phyloP scores from a whole-genome alignment of 768 basidiomycete species.

The Chalciporus pseudorubinellus region DNA sequence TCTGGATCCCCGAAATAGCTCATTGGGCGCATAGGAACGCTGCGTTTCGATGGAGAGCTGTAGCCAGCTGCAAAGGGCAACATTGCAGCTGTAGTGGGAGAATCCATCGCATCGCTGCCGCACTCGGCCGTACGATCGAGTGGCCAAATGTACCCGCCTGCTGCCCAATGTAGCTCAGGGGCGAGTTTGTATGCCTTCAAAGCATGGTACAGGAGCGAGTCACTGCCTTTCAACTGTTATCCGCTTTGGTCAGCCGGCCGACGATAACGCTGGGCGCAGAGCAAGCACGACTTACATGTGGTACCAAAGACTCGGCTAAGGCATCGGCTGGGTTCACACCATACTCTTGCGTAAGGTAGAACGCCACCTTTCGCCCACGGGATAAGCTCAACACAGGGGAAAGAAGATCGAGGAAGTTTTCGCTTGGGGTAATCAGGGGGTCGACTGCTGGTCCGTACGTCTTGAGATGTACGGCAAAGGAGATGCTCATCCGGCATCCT shows the following conservation, averaged over 20 bases:
- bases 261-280: neutral
- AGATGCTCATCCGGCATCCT: slow-evolving; percentile 66
- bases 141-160: slow-evolving; percentile 82
- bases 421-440: slow-evolving; percentile 70
- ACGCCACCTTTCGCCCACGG: slow-evolving; percentile 69
- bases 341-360: slow-evolving; percentile 69
- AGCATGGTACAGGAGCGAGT: slow-evolving; percentile 72
- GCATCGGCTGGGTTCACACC: slow-evolving; percentile 66
- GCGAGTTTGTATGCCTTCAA: slow-evolving; percentile 72
- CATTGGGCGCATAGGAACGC: slow-evolving; percentile 43
- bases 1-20: slow-evolving; percentile 41
- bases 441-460: slow-evolving; percentile 63
- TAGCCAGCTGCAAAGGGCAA: slow-evolving; percentile 25
- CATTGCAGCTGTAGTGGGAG: slow-evolving; percentile 20
- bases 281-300: slow-evolving; percentile 49
- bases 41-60: slow-evolving; percentile 21
- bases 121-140: slow-evolving; percentile 67
- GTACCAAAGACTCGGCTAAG: slow-evolving; percentile 67
- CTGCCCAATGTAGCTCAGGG: slow-evolving; percentile 77
- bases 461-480: slow-evolving; percentile 70
- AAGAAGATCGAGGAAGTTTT: slow-evolving; percentile 67
- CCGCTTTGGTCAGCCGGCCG: neutral
- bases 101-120: slow-evolving; percentile 42
- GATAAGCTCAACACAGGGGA: slow-evolving; percentile 70
- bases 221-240: slow-evolving; percentile 69